Evolutionary conservation across 176 grass and related monocot species (phyloP).

Genomic region (Pontederia crassipes): DNA sequence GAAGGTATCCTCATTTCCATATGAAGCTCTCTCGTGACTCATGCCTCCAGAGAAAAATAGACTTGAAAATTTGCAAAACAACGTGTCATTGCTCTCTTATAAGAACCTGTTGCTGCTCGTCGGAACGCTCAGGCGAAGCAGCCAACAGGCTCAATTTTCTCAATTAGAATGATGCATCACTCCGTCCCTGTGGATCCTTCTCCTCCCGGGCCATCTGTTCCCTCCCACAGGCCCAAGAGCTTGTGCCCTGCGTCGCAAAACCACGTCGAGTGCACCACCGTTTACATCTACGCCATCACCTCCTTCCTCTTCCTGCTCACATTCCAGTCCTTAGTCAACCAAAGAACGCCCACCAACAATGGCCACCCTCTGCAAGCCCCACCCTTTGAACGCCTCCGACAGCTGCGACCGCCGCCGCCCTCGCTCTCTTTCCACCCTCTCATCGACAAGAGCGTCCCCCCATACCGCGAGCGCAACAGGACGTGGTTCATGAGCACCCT

Average conservation of each 20-base stretch:
- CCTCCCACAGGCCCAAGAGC: neutral
- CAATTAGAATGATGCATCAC: too few species aligned
- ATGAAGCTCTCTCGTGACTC: too few species aligned
- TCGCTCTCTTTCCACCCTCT: constrained; percentile 3
- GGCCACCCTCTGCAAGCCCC: neutral
- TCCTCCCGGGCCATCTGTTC: too few species aligned
- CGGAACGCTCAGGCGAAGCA: too few species aligned
- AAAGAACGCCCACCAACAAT: neutral
- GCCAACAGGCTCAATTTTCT: too few species aligned
- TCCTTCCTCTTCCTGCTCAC: constrained; percentile 7
- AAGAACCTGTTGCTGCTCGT: too few species aligned
- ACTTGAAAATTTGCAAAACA: too few species aligned
- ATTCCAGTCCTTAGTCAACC: constrained; percentile 4
- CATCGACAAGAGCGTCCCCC: neutral
- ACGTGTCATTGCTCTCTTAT: too few species aligned
- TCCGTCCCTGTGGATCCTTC: too few species aligned
- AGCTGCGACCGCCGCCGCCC: too few species aligned
- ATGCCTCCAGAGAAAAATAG: too few species aligned
- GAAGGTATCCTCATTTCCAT: too few species aligned
- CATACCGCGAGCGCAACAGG: constrained; percentile 7
- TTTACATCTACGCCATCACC: constrained; percentile 13
- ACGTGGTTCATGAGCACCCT: constrained; percentile 25
- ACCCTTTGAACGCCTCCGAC: neutral
- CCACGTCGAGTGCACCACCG: constrained; percentile 2
- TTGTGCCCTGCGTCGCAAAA: neutral